Conservation (phyloP, 2,329 filamentous ascomycete species). For the Ophiostoma ips region DNA sequence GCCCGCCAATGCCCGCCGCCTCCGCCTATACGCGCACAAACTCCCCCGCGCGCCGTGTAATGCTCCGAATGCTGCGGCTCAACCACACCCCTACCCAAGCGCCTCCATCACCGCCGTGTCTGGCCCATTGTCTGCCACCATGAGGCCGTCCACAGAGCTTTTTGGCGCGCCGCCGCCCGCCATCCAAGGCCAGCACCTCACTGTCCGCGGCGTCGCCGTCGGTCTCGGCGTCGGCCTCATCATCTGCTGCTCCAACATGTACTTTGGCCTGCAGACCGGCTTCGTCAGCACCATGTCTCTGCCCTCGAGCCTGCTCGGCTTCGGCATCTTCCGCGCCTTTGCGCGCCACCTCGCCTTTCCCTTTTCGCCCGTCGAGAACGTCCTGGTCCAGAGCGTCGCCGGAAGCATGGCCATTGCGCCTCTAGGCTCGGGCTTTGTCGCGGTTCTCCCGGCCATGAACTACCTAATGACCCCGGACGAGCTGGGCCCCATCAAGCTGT, state of each 20-base stretch:
- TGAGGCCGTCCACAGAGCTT: slow-evolving; percentile 6
- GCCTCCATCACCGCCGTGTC: background rate
- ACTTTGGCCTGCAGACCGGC: slow-evolving; percentile 61
- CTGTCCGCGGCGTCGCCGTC: slow-evolving; percentile 61
- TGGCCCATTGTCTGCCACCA: background rate
- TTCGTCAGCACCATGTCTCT: slow-evolving; percentile 76
- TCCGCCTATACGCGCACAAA: too few species aligned
- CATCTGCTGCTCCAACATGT: slow-evolving; percentile 95
- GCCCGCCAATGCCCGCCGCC: too few species aligned
- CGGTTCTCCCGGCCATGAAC: slow-evolving; percentile 85
- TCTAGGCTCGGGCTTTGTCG: slow-evolving; percentile 86
- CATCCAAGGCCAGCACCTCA: slow-evolving; percentile 57
- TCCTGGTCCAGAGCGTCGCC: slow-evolving; percentile 89
- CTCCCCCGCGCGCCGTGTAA: too few species aligned
- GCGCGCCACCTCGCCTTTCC: slow-evolving; percentile 60
- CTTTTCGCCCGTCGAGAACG: slow-evolving; percentile 92
- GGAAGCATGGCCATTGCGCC: slow-evolving; percentile 96
- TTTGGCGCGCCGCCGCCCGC: slow-evolving; percentile 5
- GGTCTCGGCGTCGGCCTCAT: slow-evolving; percentile 76
- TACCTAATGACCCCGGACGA: slow-evolving; percentile 69
- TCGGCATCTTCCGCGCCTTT: slow-evolving; percentile 78
- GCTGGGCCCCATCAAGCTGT: slow-evolving; percentile 59
- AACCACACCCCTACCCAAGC: background rate
- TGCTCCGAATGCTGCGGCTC: background rate
- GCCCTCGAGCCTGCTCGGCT: slow-evolving; percentile 87